Evolutionary conservation across 1,284 basidiomycete genomes (phyloP), one percentile per base, ranked within the genome.

Genomic region (Porphyrellus sp.): DNA sequence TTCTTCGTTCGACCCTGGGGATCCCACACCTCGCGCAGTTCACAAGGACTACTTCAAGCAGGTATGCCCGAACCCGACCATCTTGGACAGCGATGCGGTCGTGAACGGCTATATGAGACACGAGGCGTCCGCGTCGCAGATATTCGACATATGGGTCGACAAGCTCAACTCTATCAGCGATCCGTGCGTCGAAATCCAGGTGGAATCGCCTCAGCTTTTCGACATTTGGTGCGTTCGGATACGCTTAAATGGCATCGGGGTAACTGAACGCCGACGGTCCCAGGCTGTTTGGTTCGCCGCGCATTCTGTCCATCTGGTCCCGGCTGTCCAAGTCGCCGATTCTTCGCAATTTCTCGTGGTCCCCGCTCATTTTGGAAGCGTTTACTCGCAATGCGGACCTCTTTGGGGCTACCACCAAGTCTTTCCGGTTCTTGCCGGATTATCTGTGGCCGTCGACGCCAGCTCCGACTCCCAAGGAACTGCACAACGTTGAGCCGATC

Each of bases 311-410:
- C 20, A 58, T 78, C 2, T 77, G 76, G 71, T 72, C 74, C 0
- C 59, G 64, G 2, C 62, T 82, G 7, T 69, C 71, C 13, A 57
- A 60, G 24, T 80, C 80, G 1, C 78, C 78, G 0, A 63, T 78
- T 12, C 61, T 81, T 13, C 70, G 61, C n/a, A 51, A 74, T 33
- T 78, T 78, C 59, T 66, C 65, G 16, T 79, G 75, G 75, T 80
- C 79, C 0, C 71, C 76, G 0, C 70, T 79, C 11, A 63, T 81
- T 52, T 59, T 73, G 25, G 56, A 61, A 18, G 68, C 72, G 0
- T 76, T 74, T 50, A 49, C 59, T 23, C 65, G 56, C 8, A 79
- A 78, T 53, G 59, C 63, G 11, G 60, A 64, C 12, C 64, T 72
- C 33, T 70, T 76, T 57, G 59, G 59, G 13, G 59, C 60, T 4